Percentiles rank a stretch among this genome's conserved stretches.
These are phyloP conservation scores for Saccharomyces kudriavzevii DNA, from an alignment of 805 yeast genomes.

Conservation along the genomic window DNA sequence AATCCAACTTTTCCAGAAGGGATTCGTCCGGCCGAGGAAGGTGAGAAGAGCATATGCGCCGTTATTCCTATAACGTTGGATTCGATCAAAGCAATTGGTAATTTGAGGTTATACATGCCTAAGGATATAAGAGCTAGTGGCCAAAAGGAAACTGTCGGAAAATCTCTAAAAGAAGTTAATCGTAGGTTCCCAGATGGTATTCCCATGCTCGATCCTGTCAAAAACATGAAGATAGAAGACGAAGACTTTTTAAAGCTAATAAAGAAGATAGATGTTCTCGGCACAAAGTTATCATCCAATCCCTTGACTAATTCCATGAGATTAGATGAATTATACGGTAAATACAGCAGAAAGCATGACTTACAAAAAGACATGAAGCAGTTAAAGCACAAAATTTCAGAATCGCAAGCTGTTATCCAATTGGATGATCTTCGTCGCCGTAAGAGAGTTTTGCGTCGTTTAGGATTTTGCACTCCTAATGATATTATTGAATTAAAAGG, in stretches of 20 bases:
- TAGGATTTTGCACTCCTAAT: slow-evolving; percentile 77
- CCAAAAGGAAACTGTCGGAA: slow-evolving; percentile 53
- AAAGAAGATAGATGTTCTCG: slow-evolving; percentile 75
- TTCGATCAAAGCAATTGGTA: slow-evolving; percentile 67
- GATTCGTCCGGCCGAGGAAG: slow-evolving; percentile 70
- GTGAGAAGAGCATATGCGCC: slow-evolving; percentile 65
- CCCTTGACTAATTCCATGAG: slow-evolving; percentile 58
- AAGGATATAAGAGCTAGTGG: slow-evolving; percentile 56
- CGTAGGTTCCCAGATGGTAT: slow-evolving; percentile 84
- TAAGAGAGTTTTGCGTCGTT: slow-evolving; percentile 83
- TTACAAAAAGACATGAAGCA: slow-evolving; percentile 51
- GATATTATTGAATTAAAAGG: slow-evolving; percentile 96
- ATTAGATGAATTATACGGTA: slow-evolving; percentile 52
- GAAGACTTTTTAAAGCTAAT: slow-evolving; percentile 62
- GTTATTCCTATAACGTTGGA: slow-evolving; percentile 78
- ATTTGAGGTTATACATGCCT: slow-evolving; percentile 74
- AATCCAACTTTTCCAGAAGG: slow-evolving; percentile 81
- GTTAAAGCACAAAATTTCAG: slow-evolving; percentile 57
- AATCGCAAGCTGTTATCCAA: slow-evolving; percentile 87
- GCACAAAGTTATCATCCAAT: slow-evolving; percentile 61
- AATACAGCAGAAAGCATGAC: slow-evolving; percentile 57
- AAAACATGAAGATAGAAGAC: slow-evolving; percentile 87
- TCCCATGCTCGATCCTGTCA: slow-evolving; percentile 85
- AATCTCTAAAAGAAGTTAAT: slow-evolving; percentile 71
- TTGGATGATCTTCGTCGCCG: slow-evolving; percentile 89